Conservation (phyloP, 2,329 filamentous ascomycete species). For the Cladosporium colombiae region DNA sequence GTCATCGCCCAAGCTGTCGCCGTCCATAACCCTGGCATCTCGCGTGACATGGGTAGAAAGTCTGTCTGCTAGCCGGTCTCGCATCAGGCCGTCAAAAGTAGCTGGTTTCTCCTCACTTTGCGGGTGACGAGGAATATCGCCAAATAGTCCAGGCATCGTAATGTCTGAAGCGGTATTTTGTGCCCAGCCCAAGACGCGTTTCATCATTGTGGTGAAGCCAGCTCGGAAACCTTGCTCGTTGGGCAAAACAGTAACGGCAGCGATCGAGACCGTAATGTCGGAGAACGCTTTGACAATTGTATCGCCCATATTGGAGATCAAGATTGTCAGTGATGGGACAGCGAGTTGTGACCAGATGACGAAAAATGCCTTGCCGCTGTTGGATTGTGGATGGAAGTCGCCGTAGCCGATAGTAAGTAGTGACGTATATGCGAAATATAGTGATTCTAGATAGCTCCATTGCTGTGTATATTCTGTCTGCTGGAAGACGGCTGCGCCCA, state of each 20-base stretch:
- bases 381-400: conserved; percentile 49
- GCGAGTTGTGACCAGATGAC: conserved; percentile 59
- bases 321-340: conserved; percentile 56
- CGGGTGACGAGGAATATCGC: background rate
- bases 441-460: conserved; percentile 54
- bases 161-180: background rate
- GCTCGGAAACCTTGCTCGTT: conserved; percentile 46
- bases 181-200: background rate
- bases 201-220: conserved; percentile 31
- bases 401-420: conserved; percentile 60
- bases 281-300: conserved; percentile 57
- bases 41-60: conserved; percentile 21
- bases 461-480: conserved; percentile 33
- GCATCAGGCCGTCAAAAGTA: conserved; percentile 17
- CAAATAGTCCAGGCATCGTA: conserved; percentile 13
- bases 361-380: conserved; percentile 57
- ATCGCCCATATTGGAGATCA: conserved; percentile 57
- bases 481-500: conserved; percentile 53
- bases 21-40: conserved; percentile 26
- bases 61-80: conserved; percentile 29
- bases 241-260: conserved; percentile 56
- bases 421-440: conserved; percentile 57
- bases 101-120: background rate
- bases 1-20: conserved; percentile 49
- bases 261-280: conserved; percentile 58